phyloP scores from a whole-genome alignment of 2,329 filamentous ascomycete genomes.

The Blumeria graminis region DNA sequence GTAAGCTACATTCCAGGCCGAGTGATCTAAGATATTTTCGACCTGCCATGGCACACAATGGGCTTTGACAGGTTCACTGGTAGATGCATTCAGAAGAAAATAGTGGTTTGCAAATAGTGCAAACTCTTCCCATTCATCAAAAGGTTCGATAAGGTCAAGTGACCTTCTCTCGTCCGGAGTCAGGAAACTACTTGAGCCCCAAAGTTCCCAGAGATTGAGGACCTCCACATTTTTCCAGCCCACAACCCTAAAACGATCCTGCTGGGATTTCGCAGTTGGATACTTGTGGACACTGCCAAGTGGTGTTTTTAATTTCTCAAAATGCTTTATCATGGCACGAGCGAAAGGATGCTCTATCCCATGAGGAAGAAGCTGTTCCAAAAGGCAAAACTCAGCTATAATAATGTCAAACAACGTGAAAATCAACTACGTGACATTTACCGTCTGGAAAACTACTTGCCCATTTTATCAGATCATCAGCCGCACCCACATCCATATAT shows the following conservation, averaged over 20 bases:
- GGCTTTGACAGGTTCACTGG: neutral
- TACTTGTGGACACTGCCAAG: conserved; percentile 53
- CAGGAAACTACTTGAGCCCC: conserved; percentile 47
- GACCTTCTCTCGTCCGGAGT: conserved; percentile 29
- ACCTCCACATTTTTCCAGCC: conserved; percentile 42
- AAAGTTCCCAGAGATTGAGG: conserved; percentile 59
- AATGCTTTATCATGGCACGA: conserved; percentile 62
- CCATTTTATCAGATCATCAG: conserved; percentile 57
- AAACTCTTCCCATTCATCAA: conserved; percentile 95
- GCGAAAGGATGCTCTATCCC: conserved; percentile 64
- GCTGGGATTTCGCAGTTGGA: conserved; percentile 39
- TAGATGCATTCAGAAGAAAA: conserved; percentile 31
- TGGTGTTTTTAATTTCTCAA: conserved; percentile 55
- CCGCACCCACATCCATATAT: conserved; percentile 55
- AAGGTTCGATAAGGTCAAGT: conserved; percentile 53
- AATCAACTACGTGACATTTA: conserved; percentile 16
- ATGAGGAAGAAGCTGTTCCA: conserved; percentile 70
- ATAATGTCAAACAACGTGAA: conserved; percentile 4
- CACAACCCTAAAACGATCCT: conserved; percentile 37
- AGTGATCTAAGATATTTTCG: too few species aligned
- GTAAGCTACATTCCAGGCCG: conserved; percentile 12
- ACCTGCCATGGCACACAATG: too few species aligned
- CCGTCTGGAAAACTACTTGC: conserved; percentile 44
- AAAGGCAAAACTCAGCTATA: conserved; percentile 54
- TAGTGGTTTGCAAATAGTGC: conserved; percentile 68